These are phyloP conservation scores for Madurella mycetomatis DNA, from an alignment of 2,329 filamentous ascomycete genomes.

Conservation along the genomic window DNA sequence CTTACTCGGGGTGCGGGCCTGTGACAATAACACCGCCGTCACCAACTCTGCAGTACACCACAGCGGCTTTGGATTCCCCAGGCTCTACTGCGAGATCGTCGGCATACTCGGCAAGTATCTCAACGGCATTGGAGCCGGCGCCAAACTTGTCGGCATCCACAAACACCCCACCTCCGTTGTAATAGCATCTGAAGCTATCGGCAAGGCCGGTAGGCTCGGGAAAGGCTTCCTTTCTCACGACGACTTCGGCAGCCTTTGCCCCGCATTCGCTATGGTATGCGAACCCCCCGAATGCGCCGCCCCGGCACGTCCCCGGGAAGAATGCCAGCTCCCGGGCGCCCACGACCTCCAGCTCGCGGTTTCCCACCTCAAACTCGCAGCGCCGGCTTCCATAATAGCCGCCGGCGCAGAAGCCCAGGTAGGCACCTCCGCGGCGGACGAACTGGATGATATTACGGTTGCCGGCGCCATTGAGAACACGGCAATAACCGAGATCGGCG, in stretches of 20 bases:
- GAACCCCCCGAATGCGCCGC: conserved; percentile 84
- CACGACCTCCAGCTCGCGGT: conserved; percentile 75
- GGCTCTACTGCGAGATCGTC: conserved; percentile 72
- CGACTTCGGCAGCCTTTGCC: conserved; percentile 66
- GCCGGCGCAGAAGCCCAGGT: conserved; percentile 89
- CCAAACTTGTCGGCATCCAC: conserved; percentile 64
- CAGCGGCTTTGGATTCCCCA: conserved; percentile 68
- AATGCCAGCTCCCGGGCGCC: conserved; percentile 82
- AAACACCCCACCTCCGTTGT: conserved; percentile 93
- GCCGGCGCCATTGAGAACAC: conserved; percentile 78
- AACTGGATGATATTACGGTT: conserved; percentile 82
- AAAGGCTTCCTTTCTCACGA: conserved; percentile 59
- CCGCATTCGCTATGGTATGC: conserved; percentile 85
- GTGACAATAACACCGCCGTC: conserved; percentile 76
- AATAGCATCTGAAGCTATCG: conserved; percentile 70
- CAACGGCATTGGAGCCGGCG: conserved; percentile 56
- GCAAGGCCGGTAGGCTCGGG: conserved; percentile 46
- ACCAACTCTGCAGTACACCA: conserved; percentile 79
- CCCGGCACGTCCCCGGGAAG: conserved; percentile 81
- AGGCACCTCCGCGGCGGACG: conserved; percentile 78
- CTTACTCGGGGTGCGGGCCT: conserved; percentile 85
- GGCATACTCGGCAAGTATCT: conserved; percentile 77
- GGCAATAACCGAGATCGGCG: conserved; percentile 89
- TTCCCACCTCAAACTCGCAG: conserved; percentile 91
- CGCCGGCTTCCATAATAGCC: conserved; percentile 79